Percentiles rank a stretch among this genome's conserved stretches.
Conservation (phyloP, 805 yeast genomes). For the Candida succiphila region DNA sequence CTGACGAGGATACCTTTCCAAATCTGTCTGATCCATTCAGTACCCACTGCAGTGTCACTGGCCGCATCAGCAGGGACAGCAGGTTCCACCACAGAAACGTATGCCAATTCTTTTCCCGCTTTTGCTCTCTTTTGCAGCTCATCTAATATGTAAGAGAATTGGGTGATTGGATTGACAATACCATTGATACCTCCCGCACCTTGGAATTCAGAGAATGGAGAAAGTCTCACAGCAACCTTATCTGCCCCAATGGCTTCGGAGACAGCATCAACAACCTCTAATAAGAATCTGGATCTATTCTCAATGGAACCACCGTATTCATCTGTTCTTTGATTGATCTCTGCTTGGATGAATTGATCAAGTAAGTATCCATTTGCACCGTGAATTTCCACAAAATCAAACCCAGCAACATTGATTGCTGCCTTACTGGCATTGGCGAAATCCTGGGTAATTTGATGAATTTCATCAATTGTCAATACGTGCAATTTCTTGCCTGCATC, state of each 20-base stretch:
- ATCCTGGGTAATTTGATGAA: too few relatives aligned
- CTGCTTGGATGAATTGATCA: slow-evolving; percentile 26
- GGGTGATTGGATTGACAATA: slow-evolving; percentile 12
- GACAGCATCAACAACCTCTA: slow-evolving; percentile 28
- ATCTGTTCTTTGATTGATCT: slow-evolving; percentile 31
- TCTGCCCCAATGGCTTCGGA: slow-evolving; percentile 24
- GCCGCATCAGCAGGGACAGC: slow-evolving; percentile 27
- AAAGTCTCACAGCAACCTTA: slow-evolving; percentile 23
- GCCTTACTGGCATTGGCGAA: neutral
- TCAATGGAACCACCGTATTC: slow-evolving; percentile 52
- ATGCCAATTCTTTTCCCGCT: slow-evolving; percentile 24
- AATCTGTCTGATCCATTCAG: slow-evolving; percentile 25
- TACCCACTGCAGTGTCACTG: slow-evolving; percentile 6
- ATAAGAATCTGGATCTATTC: slow-evolving; percentile 22
- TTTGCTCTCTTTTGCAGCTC: slow-evolving; percentile 23
- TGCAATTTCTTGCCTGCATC: too few relatives aligned
- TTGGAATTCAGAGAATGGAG: slow-evolving; percentile 26
- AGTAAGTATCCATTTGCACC: slow-evolving; percentile 30
- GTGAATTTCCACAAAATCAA: slow-evolving; percentile 31
- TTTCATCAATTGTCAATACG: too few relatives aligned
- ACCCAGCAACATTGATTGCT: neutral
- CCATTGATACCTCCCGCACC: slow-evolving; percentile 8
- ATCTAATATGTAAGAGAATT: slow-evolving; percentile 19
- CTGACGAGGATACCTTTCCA: slow-evolving; percentile 19
- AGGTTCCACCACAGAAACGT: slow-evolving; percentile 27